Evolutionary conservation across 2,329 filamentous ascomycete species (phyloP).

Genomic region (Ophiocordyceps sinensis): DNA sequence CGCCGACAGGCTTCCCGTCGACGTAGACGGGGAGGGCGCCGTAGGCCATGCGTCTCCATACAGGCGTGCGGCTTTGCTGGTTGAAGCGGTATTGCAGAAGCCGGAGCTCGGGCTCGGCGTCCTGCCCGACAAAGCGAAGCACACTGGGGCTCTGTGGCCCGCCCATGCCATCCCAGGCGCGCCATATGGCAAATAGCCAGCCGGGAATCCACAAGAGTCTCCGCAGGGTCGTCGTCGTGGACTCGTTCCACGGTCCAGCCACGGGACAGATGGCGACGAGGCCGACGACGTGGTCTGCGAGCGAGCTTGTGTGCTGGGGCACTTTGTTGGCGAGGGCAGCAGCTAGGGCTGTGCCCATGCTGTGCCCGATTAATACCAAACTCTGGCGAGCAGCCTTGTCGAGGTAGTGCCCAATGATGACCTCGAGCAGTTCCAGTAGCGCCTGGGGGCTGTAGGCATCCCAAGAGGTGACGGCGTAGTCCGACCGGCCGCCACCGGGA

Average conservation of each 20-base stretch:
- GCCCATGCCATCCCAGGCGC: slow-evolving; percentile 65
- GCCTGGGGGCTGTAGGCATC: slow-evolving; percentile 67
- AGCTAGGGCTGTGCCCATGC: slow-evolving; percentile 72
- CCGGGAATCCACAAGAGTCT: slow-evolving; percentile 54
- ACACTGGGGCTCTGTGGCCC: slow-evolving; percentile 69
- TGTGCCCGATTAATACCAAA: slow-evolving; percentile 74
- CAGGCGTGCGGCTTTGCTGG: slow-evolving; percentile 64
- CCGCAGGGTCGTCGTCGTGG: slow-evolving; percentile 27
- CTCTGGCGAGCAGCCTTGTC: slow-evolving; percentile 51
- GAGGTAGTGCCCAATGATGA: slow-evolving; percentile 59
- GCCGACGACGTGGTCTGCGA: slow-evolving; percentile 56
- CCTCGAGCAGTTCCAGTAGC: slow-evolving; percentile 59
- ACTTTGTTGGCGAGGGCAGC: slow-evolving; percentile 46
- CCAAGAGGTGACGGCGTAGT: slow-evolving; percentile 56
- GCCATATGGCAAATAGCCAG: slow-evolving; percentile 60
- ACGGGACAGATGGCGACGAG: slow-evolving; percentile 72
- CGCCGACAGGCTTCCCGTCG: slow-evolving; percentile 37
- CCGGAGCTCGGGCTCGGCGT: slow-evolving; percentile 50
- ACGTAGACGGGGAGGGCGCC: slow-evolving; percentile 52
- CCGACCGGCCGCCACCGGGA: slow-evolving; percentile 75
- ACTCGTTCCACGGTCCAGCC: slow-evolving; percentile 44
- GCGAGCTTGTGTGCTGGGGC: slow-evolving; percentile 27
- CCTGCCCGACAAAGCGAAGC: slow-evolving; percentile 55
- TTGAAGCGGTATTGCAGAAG: slow-evolving; percentile 63
- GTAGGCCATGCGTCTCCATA: slow-evolving; percentile 70